phyloP scores from a whole-genome alignment of 2,329 filamentous ascomycete species.

The Huntiella omanensis region DNA sequence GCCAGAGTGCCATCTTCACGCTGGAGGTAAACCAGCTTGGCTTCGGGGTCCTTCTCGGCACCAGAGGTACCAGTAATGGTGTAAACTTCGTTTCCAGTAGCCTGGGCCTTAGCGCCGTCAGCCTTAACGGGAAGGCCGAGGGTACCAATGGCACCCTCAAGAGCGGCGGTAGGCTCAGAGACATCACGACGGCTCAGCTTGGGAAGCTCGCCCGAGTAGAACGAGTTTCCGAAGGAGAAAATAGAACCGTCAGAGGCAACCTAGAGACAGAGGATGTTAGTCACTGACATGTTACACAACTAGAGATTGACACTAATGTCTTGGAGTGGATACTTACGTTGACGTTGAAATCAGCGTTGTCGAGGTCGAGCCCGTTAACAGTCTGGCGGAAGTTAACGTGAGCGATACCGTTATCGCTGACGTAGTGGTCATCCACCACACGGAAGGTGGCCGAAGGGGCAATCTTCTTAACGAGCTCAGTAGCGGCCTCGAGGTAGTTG shows the following conservation, averaged over 20 bases:
- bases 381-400: slow-evolving; percentile 44
- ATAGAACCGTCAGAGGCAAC: slow-evolving; percentile 32
- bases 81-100: slow-evolving; percentile 17
- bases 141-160: slow-evolving; percentile 22
- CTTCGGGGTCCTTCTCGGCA: slow-evolving; percentile 31
- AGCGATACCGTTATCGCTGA: slow-evolving; percentile 33
- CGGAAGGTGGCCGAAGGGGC: slow-evolving; percentile 26
- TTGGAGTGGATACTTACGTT: slow-evolving; percentile 25
- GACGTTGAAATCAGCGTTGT: slow-evolving; percentile 42
- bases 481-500: slow-evolving; percentile 25
- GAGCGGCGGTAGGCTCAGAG: slow-evolving; percentile 25
- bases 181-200: slow-evolving; percentile 21
- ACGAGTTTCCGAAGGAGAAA: slow-evolving; percentile 37
- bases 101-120: slow-evolving; percentile 14
- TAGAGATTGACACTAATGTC: background rate
- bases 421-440: slow-evolving; percentile 31
- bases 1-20: slow-evolving; percentile 27
- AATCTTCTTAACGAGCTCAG: slow-evolving; percentile 23
- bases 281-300: background rate
- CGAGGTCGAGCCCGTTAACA: slow-evolving; percentile 36
- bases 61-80: slow-evolving; percentile 29
- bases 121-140: slow-evolving; percentile 19
- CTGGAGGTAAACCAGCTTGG: slow-evolving; percentile 34
- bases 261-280: slow-evolving; percentile 16
- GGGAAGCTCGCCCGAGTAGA: slow-evolving; percentile 25